Evolutionary conservation across 805 yeast genomes (phyloP), one percentile per base, ranked within the genome.

Genomic region (Candida glaebosa): DNA sequence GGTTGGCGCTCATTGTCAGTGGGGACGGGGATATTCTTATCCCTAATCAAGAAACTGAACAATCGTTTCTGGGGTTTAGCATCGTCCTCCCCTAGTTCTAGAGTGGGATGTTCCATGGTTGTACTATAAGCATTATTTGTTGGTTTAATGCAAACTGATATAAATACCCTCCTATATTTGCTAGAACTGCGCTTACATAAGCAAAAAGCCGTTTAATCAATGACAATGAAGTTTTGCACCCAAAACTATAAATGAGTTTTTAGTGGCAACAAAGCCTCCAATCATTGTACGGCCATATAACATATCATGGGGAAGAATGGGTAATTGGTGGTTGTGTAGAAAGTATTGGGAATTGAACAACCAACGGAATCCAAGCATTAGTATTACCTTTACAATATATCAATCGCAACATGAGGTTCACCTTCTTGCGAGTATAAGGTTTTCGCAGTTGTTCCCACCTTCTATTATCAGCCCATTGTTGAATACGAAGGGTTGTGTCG

Each of bases 21-120:
- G 0, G 84, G 82, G 3, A 79, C 54, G 0, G 71, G 73, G 10
- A 79, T 76, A 1, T 73, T 64, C 19, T 65, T 59, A 24, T 66
- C 72, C n/a, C 71, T 50, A 43, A 76, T 66, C 28, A 78, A 39
- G 42, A 73, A 75, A 2, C 78, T 64, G 43, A 79, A 69, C 36
- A 72, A 31, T 41, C 84, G 61, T 43, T 65, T 70, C 48, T 79
- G 81, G 2, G 44, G 44, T 35, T 12, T 18, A 15, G 18, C 20
- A 25, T 31, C 40, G 14, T 34, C 26, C 16, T 34, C 37, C 5
- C 26, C 37, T n/a, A 34, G 14, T 18, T 34, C 37, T 20, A 34
- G 20, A 4, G 37, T 19, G 5, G n/a, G 3, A 18, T 9, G 16
- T 18, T 34, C 37, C 37, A 34, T 34, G 26, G 6, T 22, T 22